Evolutionary conservation across 2,329 filamentous ascomycete genomes (phyloP).

Genomic region (Seiridium cupressi): DNA sequence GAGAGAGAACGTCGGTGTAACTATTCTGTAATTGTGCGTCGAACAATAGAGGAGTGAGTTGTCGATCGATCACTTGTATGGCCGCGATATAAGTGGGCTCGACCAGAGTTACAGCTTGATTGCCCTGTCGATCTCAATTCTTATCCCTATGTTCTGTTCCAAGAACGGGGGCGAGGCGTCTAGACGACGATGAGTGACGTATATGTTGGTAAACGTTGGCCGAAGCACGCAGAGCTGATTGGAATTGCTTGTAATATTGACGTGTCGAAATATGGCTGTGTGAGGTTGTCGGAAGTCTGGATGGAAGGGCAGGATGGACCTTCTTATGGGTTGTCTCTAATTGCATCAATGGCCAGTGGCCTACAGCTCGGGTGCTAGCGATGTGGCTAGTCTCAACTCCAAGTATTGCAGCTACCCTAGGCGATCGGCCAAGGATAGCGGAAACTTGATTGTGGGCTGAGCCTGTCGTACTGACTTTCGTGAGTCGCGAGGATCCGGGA

Average conservation of each 20-base stretch:
- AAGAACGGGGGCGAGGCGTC: background rate
- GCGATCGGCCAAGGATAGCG: background rate
- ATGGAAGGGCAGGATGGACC: no score
- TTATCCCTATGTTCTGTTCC: background rate
- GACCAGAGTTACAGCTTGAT: constrained; percentile 5
- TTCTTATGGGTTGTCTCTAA: no score
- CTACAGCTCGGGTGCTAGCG: background rate
- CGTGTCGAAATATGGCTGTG: no score
- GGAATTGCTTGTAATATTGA: background rate
- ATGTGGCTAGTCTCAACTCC: background rate
- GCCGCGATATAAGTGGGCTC: constrained; percentile 7
- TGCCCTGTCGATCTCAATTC: constrained; percentile 5
- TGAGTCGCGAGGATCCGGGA: background rate
- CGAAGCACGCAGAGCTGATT: background rate
- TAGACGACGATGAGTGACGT: background rate
- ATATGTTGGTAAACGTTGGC: background rate
- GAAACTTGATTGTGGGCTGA: background rate
- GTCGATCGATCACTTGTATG: background rate
- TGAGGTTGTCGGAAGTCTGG: no score
- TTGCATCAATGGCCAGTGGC: background rate
- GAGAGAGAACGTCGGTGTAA: background rate
- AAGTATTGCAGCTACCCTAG: background rate
- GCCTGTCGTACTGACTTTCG: constrained; percentile 1
- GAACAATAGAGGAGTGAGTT: background rate
- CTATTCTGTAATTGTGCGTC: background rate